These are phyloP conservation scores for Dendrobium huoshanense DNA, from an alignment of 106 monocot species.

Conservation along the genomic window DNA sequence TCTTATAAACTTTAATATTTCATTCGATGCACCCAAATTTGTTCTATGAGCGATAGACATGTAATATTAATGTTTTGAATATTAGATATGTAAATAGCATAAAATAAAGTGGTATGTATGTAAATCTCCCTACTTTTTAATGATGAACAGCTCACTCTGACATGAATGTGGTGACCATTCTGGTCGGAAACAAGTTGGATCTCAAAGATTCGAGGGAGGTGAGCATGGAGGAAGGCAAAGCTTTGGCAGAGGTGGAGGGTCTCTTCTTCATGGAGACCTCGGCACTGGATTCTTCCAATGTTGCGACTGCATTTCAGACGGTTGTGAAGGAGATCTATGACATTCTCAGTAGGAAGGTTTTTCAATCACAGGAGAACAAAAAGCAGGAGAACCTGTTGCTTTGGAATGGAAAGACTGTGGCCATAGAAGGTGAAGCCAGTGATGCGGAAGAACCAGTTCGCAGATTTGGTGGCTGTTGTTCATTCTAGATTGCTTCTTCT, in stretches of 20 bases:
- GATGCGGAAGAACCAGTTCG: neutral
- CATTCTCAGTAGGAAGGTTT: slow-evolving; percentile 19
- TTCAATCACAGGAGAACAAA: slow-evolving; percentile 17
- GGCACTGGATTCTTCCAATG: slow-evolving; percentile 18
- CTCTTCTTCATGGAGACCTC: slow-evolving; percentile 27
- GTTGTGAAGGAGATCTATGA: slow-evolving; percentile 22
- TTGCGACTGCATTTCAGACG: slow-evolving; percentile 11
- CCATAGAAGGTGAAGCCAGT: neutral
- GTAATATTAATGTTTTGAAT: too few relatives aligned
- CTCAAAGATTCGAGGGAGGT: slow-evolving; percentile 14
- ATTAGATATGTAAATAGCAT: too few relatives aligned
- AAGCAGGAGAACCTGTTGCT: slow-evolving; percentile 6
- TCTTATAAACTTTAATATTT: too few relatives aligned
- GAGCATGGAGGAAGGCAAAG: slow-evolving; percentile 14
- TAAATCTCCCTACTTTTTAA: neutral
- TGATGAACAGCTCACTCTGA: slow-evolving; percentile 19
- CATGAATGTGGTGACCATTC: slow-evolving; percentile 24
- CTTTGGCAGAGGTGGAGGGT: slow-evolving; percentile 12
- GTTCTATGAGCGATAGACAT: too few relatives aligned
- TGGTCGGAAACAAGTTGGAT: slow-evolving; percentile 20
- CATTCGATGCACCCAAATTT: too few relatives aligned
- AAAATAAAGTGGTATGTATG: too few relatives aligned
- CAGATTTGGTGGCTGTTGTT: neutral
- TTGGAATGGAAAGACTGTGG: slow-evolving; percentile 11
- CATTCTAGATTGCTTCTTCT: neutral